Percentiles rank a stretch among this genome's conserved stretches.
phyloP scores from a whole-genome alignment of 768 basidiomycete species.

The Xerocomellus chrysenteron region DNA sequence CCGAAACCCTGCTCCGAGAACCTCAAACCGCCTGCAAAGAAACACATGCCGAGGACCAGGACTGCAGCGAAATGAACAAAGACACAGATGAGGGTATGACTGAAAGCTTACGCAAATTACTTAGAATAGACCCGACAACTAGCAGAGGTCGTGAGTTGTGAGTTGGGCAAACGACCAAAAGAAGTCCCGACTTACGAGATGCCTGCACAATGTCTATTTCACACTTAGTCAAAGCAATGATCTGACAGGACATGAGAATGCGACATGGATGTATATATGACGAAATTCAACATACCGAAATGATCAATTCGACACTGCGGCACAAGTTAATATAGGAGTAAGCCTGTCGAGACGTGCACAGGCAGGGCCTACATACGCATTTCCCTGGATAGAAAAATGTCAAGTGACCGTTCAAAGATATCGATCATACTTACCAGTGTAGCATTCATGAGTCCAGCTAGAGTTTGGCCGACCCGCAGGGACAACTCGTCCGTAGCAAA shows the following conservation, averaged over 20 bases:
- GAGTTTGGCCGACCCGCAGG: conserved; percentile 74
- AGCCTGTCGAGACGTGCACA: not conserved
- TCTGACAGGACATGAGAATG: conserved; percentile 37
- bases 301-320: conserved; percentile 54
- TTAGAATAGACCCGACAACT: conserved; percentile 85
- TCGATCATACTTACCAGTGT: conserved; percentile 54
- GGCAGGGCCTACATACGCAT: conserved; percentile 22
- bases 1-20: conserved; percentile 81
- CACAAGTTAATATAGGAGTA: not conserved
- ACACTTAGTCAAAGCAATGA: conserved; percentile 77
- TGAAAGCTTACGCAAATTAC: conserved; percentile 56
- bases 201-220: conserved; percentile 80
- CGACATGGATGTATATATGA: not conserved
- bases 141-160: not conserved
- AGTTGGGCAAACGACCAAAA: not conserved
- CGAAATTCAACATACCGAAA: conserved; percentile 50
- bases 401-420: not conserved
- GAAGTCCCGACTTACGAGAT: conserved; percentile 50
- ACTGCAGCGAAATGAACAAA: conserved; percentile 41
- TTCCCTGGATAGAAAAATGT: conserved; percentile 19
- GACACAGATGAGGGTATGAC: not conserved
- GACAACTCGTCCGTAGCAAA: conserved; percentile 87
- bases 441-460: conserved; percentile 82
- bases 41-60: conserved; percentile 80
- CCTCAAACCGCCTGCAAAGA: conserved; percentile 75